Evolutionary conservation across 1,284 basidiomycete genomes (phyloP), one percentile per base, ranked within the genome.

Genomic region (Peniophora sp.): DNA sequence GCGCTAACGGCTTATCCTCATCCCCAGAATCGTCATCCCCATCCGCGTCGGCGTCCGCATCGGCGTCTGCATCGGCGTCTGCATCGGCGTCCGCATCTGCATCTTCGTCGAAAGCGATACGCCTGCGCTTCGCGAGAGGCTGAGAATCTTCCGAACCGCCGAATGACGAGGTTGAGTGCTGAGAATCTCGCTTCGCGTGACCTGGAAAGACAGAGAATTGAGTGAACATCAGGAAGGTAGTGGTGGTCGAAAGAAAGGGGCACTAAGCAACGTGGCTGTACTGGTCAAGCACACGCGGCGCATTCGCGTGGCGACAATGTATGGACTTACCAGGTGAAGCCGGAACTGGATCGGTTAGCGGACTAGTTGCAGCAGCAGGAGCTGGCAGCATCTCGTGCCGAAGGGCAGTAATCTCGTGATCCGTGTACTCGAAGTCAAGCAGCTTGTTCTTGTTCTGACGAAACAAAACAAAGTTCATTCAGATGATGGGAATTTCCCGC

Each of bases 401-500:
- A 51, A 95, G 66, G 6, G 85, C 85, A 35, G 73, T 63, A 46
- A 90, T 78, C 63, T 88, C 79, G 39, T 78, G 74, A 67, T 92
- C 79, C 36, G 73, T 69, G 66, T 92, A 85, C 55, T 80, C 74
- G 64, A 97, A 88, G 67, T 92, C 85, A 12, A 88, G 72, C 23
- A 96, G 71, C 60, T 81, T 79, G 47, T 79, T 80, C 47, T 76
- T 75, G 64, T 92, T 90, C 88, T 95, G 62, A 23, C 41, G 17
- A 37, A n/a, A 50, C n/a, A 41, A 34, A 47, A 24, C 37, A 41
- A 41, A 20, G 52, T 24, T 37, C 32, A 42, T 43, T 46, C 17
- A 45, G 47, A 32, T 24, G 46, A 47, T 50, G 43, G 36, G 54
- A 51, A 53, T 24, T 36, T 32, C 53, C 49, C 54, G 57, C 58